A percentile compares a stretch with the other conserved stretches of the same genome.
Conservation (phyloP, 352 stramenopile species). For the Pythium phragmiticola region DNA sequence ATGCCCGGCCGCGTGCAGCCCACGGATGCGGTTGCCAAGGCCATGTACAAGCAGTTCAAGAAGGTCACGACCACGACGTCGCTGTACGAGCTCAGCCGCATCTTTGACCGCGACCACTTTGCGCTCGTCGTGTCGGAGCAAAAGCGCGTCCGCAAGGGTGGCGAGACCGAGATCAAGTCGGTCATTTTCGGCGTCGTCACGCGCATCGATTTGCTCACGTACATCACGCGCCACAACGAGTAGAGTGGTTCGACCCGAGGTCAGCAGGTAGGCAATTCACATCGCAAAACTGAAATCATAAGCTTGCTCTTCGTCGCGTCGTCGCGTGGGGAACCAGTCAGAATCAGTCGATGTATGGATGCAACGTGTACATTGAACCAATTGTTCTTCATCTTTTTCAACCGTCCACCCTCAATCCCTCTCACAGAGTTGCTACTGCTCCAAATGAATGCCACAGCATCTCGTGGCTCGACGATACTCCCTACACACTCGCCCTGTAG, state of each 20-base stretch:
- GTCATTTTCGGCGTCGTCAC: slow-evolving; percentile 96
- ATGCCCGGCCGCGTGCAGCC: slow-evolving; percentile 86
- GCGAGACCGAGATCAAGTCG: slow-evolving; percentile 68
- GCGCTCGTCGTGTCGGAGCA: slow-evolving; percentile 94
- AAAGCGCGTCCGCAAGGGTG: slow-evolving; percentile 85
- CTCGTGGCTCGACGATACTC: no score
- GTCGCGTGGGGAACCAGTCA: no score
- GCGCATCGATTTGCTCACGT: slow-evolving; percentile 95
- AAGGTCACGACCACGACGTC: slow-evolving; percentile 90
- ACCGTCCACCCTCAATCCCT: no score
- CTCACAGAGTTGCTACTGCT: no score
- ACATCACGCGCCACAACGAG: slow-evolving; percentile 80
- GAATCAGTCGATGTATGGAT: no score
- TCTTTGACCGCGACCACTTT: slow-evolving; percentile 96
- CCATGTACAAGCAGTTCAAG: slow-evolving; percentile 97
- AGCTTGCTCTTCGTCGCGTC: no score
- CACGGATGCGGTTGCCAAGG: slow-evolving; percentile 86
- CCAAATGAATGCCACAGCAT: no score
- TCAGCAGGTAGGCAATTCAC: no score
- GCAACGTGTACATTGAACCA: no score
- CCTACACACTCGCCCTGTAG: no score
- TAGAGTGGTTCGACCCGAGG: slow-evolving; percentile 14
- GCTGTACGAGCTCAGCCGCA: slow-evolving; percentile 90
- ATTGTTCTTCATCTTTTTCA: no score
- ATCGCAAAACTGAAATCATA: no score